Conservation (phyloP, 345 rosid species). For the Citrus glauca region DNA sequence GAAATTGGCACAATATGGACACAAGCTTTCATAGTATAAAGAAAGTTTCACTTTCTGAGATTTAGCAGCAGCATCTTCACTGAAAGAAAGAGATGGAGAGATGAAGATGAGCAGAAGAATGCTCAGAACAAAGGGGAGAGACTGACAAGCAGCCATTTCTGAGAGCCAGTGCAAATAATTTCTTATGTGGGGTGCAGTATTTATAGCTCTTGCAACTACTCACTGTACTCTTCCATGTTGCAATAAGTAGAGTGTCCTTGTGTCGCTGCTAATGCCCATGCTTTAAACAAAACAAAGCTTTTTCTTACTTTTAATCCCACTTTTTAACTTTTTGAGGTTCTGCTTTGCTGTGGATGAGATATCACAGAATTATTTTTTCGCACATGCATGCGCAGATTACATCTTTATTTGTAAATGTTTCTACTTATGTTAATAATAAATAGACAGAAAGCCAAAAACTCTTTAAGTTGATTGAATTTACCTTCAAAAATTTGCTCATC, state of each 20-base stretch:
- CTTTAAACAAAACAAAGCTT: background rate
- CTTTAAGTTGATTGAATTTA: background rate
- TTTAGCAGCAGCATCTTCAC: background rate
- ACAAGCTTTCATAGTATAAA: conserved; percentile 38
- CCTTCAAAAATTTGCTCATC: background rate
- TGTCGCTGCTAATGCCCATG: background rate
- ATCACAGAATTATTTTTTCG: background rate
- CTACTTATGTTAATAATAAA: background rate
- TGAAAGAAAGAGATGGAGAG: conserved; percentile 13
- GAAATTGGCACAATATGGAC: conserved; percentile 27
- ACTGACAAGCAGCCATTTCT: conserved; percentile 17
- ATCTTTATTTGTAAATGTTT: background rate
- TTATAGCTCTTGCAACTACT: conserved; percentile 1
- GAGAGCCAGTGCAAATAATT: background rate
- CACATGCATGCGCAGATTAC: background rate
- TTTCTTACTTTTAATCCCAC: background rate
- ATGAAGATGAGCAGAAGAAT: conserved; percentile 11
- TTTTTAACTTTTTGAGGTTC: background rate
- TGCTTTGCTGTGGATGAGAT: background rate
- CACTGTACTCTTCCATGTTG: background rate
- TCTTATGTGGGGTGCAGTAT: background rate
- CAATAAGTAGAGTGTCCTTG: background rate
- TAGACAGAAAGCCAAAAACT: background rate
- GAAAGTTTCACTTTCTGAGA: conserved; percentile 24
- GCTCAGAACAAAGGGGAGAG: conserved; percentile 9